Evolutionary conservation across 352 stramenopile species (phyloP).

Genomic region (Pythium pyrilobum): DNA sequence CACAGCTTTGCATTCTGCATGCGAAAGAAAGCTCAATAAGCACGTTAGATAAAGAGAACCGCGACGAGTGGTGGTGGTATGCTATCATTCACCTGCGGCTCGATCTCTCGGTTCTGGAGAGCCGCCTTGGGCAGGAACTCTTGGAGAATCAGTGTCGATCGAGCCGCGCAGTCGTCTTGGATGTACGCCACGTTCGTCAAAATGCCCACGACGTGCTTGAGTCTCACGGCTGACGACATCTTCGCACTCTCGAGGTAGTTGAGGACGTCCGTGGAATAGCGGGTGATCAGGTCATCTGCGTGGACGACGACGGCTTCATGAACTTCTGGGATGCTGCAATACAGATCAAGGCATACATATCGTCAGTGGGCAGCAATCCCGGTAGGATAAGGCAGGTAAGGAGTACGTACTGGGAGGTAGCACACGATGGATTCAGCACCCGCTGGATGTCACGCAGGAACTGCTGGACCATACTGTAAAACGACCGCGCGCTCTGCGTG

Average conservation of each 20-base stretch:
- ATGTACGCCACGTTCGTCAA: constrained; percentile 70
- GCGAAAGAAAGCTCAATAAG: background rate
- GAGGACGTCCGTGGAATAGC: constrained; percentile 53
- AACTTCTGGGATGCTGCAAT: constrained; percentile 42
- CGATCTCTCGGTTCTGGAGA: constrained; percentile 37
- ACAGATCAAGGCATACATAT: no score
- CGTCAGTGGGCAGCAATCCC: no score
- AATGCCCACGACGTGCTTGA: constrained; percentile 63
- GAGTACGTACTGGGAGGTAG: constrained; percentile 36
- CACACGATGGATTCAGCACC: constrained; percentile 75
- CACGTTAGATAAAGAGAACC: background rate
- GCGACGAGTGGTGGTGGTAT: background rate
- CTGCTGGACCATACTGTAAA: constrained; percentile 80
- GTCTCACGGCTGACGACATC: constrained; percentile 45
- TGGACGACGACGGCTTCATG: constrained; percentile 54
- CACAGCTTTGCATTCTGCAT: constrained; percentile 44
- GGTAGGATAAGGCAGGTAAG: no score
- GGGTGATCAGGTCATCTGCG: constrained; percentile 54
- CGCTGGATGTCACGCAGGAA: constrained; percentile 73
- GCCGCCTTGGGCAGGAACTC: constrained; percentile 47
- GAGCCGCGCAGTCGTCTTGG: constrained; percentile 50
- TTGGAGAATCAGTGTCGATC: constrained; percentile 44
- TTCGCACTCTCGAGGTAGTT: constrained; percentile 63
- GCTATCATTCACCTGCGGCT: constrained; percentile 28
- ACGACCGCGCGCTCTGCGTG: constrained; percentile 68